A percentile compares a stretch with the other conserved stretches of the same genome.
Conservation (phyloP, 2,329 filamentous ascomycete species). For the Aspergillus flavus region DNA sequence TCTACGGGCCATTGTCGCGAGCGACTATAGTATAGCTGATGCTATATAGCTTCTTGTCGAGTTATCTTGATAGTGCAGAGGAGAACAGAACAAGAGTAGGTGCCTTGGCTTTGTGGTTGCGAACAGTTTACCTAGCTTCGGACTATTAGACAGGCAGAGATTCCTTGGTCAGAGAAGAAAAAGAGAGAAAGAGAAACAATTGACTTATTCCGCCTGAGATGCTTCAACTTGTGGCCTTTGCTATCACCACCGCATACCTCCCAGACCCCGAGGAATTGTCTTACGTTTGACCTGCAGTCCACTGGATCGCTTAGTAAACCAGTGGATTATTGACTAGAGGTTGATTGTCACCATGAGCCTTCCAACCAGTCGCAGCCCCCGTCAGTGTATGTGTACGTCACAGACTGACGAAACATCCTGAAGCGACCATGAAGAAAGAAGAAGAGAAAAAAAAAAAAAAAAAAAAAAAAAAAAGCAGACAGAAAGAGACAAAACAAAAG, state of each 20-base stretch:
- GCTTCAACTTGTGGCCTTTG: constrained; percentile 29
- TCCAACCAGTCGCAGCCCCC: constrained; percentile 8
- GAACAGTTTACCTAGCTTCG: constrained; percentile 68
- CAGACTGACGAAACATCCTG: constrained; percentile 1
- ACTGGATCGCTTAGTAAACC: constrained; percentile 32
- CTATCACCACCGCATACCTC: constrained; percentile 26
- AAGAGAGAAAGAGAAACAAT: constrained; percentile 37
- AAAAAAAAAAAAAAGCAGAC: background rate
- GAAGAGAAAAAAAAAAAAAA: background rate
- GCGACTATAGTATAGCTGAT: constrained; percentile 52
- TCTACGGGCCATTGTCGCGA: constrained; percentile 38
- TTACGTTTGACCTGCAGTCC: constrained; percentile 20
- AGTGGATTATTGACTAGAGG: constrained; percentile 28
- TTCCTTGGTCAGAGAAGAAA: constrained; percentile 37
- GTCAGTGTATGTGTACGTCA: constrained; percentile 21
- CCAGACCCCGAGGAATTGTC: constrained; percentile 19
- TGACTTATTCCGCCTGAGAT: constrained; percentile 41
- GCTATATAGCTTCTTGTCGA: constrained; percentile 69
- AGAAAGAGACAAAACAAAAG: background rate
- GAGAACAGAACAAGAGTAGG: constrained; percentile 53
- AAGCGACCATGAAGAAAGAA: background rate
- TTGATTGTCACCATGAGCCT: constrained; percentile 10
- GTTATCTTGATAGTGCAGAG: constrained; percentile 71
- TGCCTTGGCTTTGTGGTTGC: constrained; percentile 41
- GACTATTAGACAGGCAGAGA: constrained; percentile 67